phyloP scores from a whole-genome alignment of 2,329 filamentous ascomycete genomes.

The Fusarium nanum region DNA sequence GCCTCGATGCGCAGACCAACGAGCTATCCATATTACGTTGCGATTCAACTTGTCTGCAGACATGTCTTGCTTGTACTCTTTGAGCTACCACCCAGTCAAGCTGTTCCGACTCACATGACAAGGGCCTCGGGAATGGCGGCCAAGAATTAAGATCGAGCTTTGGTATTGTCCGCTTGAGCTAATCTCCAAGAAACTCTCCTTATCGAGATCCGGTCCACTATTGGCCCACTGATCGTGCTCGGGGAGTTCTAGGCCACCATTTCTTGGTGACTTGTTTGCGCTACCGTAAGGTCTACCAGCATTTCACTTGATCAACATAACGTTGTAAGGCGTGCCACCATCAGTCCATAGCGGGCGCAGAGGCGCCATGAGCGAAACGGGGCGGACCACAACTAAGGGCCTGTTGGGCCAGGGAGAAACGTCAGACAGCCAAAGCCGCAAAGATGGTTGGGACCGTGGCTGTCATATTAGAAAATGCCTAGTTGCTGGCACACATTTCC shows the following conservation, averaged over 20 bases:
- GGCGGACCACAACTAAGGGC: neutral
- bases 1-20: neutral
- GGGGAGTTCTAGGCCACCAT: conserved; percentile 32
- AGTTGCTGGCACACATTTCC: neutral
- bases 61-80: neutral
- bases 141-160: conserved; percentile 6
- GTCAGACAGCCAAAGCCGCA: neutral
- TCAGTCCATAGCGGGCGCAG: neutral
- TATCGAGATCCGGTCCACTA: conserved; percentile 14
- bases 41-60: neutral
- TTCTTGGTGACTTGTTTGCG: neutral
- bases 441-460: neutral
- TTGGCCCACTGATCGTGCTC: conserved; percentile 29
- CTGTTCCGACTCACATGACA: conserved; percentile 6
- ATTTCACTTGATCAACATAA: neutral
- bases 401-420: neutral
- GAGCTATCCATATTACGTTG: neutral
- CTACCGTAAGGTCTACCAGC: neutral
- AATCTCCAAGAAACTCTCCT: conserved; percentile 24
- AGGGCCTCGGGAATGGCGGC: conserved; percentile 36
- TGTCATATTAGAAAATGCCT: neutral
- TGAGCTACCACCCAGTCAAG: neutral
- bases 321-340: neutral
- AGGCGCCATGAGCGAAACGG: neutral
- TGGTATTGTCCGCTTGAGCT: conserved; percentile 30